Evolutionary conservation across 2,329 filamentous ascomycete genomes (phyloP).

Genomic region (Rhynchosporium secalis): DNA sequence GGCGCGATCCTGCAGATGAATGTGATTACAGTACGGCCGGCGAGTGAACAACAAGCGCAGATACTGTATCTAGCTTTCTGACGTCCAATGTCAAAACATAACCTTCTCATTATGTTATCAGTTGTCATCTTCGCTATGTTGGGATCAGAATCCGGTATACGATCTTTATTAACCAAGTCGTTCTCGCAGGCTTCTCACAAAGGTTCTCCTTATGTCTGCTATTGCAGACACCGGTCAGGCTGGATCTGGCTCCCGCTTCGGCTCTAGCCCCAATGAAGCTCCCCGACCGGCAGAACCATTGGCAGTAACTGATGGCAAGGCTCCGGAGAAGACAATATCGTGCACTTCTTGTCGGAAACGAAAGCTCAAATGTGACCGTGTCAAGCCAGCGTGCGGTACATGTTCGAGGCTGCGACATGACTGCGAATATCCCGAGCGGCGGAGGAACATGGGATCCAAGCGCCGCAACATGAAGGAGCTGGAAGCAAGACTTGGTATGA

Average conservation of each 20-base stretch:
- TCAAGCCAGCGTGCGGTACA: slow-evolving; percentile 75
- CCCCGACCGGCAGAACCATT: background rate
- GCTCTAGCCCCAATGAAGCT: slow-evolving; percentile 7
- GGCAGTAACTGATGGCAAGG: slow-evolving; percentile 18
- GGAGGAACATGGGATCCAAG: slow-evolving; percentile 85
- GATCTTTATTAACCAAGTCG: background rate
- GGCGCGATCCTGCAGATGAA: background rate
- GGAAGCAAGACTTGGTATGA: slow-evolving; percentile 78
- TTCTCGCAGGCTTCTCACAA: background rate
- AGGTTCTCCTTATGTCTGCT: background rate
- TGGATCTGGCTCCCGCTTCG: slow-evolving; percentile 4
- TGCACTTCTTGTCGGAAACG: slow-evolving; percentile 81
- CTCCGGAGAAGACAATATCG: slow-evolving; percentile 61
- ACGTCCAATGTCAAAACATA: background rate
- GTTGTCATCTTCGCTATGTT: background rate
- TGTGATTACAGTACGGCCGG: background rate
- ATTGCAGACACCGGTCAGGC: slow-evolving; percentile 5
- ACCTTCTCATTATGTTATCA: background rate
- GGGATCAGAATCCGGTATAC: background rate
- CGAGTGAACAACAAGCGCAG: slow-evolving; percentile 4
- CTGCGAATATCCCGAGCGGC: slow-evolving; percentile 85
- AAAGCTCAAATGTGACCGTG: slow-evolving; percentile 85
- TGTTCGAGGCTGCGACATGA: slow-evolving; percentile 73
- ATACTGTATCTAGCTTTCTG: background rate
- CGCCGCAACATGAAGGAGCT: slow-evolving; percentile 87